These are phyloP conservation scores for Jatropha multifida DNA, from an alignment of 441 rosid genomes.

Conservation along the genomic window DNA sequence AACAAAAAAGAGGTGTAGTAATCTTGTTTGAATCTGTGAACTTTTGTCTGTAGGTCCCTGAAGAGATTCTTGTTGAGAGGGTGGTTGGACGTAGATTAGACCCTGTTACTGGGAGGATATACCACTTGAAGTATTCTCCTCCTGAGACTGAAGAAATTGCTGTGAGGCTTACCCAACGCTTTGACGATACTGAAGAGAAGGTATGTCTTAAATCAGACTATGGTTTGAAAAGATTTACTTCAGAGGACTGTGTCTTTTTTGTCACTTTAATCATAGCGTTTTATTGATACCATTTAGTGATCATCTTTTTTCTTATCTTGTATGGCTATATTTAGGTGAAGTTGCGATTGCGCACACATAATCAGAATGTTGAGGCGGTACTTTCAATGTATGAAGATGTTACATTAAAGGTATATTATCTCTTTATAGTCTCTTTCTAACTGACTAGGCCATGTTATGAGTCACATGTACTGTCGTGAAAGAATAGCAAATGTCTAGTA, in stretches of 20 bases:
- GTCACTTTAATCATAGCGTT: constrained; percentile 2
- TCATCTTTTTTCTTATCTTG: neutral
- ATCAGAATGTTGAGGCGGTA: constrained; percentile 76
- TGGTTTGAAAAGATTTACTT: constrained; percentile 10
- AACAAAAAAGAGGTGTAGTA: neutral
- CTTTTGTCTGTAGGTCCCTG: constrained; percentile 63
- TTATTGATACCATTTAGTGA: constrained; percentile 1
- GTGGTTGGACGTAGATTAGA: constrained; percentile 91
- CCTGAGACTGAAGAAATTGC: constrained; percentile 88
- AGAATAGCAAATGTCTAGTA: neutral
- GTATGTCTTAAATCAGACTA: constrained; percentile 36
- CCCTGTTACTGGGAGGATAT: constrained; percentile 92
- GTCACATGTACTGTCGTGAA: neutral
- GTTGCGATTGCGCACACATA: constrained; percentile 72
- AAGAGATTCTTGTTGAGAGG: constrained; percentile 86
- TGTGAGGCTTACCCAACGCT: constrained; percentile 79
- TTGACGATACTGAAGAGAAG: constrained; percentile 97
- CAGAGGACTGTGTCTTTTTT: neutral
- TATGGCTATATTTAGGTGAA: constrained; percentile 52
- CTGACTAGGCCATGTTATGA: neutral
- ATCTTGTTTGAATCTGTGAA: constrained; percentile 5
- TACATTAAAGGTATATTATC: constrained; percentile 57
- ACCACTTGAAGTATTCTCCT: constrained; percentile 87
- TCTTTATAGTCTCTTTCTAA: constrained; percentile 21
- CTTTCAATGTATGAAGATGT: constrained; percentile 73